These are phyloP conservation scores for Albifimbria verrucaria DNA, from an alignment of 2,329 filamentous ascomycete species.

Conservation along the genomic window DNA sequence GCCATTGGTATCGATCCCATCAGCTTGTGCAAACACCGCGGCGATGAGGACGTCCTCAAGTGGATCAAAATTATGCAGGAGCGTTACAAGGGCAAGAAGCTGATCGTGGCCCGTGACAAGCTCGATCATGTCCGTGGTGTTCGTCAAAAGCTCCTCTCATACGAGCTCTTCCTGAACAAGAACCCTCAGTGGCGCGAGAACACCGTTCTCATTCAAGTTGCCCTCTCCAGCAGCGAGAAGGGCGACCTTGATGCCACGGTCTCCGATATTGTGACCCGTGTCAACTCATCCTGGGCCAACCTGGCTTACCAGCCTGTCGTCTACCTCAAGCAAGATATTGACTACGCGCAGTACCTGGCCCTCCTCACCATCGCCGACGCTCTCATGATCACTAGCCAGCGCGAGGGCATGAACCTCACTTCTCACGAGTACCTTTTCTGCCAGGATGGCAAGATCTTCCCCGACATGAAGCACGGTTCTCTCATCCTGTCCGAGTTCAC, in stretches of 20 bases:
- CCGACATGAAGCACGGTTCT: slow-evolving; percentile 77
- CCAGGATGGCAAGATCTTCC: slow-evolving; percentile 73
- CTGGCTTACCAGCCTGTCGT: slow-evolving; percentile 89
- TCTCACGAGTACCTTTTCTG: slow-evolving; percentile 93
- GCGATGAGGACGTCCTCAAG: slow-evolving; percentile 67
- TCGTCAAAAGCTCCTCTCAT: slow-evolving; percentile 87
- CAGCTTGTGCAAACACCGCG: slow-evolving; percentile 67
- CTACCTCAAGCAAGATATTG: slow-evolving; percentile 92
- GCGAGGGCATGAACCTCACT: slow-evolving; percentile 96
- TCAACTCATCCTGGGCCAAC: slow-evolving; percentile 89
- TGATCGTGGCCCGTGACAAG: slow-evolving; percentile 93
- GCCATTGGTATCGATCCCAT: slow-evolving; percentile 90
- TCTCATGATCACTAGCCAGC: slow-evolving; percentile 90
- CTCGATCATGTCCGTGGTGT: slow-evolving; percentile 90
- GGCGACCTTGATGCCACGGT: slow-evolving; percentile 83
- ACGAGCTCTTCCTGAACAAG: slow-evolving; percentile 90
- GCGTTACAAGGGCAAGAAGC: slow-evolving; percentile 80
- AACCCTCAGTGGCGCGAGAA: slow-evolving; percentile 87
- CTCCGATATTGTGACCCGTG: slow-evolving; percentile 89
- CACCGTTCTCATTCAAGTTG: slow-evolving; percentile 90
- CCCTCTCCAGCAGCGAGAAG: slow-evolving; percentile 85
- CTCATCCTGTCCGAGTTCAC: slow-evolving; percentile 95
- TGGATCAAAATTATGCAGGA: slow-evolving; percentile 81
- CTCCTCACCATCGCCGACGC: slow-evolving; percentile 86
- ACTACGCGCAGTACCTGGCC: slow-evolving; percentile 89